phyloP scores from a whole-genome alignment of 345 rosid genomes.

The Litchi chinensis region DNA sequence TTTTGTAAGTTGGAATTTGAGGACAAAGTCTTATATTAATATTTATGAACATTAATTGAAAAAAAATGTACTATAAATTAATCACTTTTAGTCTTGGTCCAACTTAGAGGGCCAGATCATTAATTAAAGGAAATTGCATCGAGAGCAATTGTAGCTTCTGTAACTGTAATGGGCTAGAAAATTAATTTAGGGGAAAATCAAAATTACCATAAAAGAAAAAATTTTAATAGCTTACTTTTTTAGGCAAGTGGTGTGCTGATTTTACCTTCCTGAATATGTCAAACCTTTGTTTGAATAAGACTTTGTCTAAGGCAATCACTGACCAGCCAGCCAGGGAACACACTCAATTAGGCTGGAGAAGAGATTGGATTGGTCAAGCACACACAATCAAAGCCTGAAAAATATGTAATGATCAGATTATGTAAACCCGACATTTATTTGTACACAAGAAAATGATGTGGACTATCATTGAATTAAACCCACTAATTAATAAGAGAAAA shows the following conservation, averaged over 20 bases:
- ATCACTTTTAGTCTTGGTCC: not conserved
- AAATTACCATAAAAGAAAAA: no score
- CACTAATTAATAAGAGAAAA: no score
- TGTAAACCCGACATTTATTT: no score
- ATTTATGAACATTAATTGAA: not conserved
- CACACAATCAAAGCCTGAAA: slow-evolving; percentile 1
- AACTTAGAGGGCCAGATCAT: not conserved
- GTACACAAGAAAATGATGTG: no score
- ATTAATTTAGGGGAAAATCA: not conserved
- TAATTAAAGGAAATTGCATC: not conserved
- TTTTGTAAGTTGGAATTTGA: not conserved
- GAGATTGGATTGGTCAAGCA: not conserved
- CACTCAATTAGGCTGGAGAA: not conserved
- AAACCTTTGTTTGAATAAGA: not conserved
- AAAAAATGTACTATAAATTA: not conserved
- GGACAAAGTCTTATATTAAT: not conserved
- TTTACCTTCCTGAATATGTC: no score
- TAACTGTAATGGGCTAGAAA: not conserved
- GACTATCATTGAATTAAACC: no score
- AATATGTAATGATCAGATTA: not conserved
- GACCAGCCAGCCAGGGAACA: not conserved
- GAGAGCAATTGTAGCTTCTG: not conserved
- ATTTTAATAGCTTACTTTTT: not conserved
- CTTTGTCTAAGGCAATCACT: not conserved
- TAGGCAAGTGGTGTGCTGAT: not conserved